Evolutionary conservation across 2,329 filamentous ascomycete genomes (phyloP), one percentile per base, ranked within the genome.

Genomic region (Colletotrichum nymphaeae): DNA sequence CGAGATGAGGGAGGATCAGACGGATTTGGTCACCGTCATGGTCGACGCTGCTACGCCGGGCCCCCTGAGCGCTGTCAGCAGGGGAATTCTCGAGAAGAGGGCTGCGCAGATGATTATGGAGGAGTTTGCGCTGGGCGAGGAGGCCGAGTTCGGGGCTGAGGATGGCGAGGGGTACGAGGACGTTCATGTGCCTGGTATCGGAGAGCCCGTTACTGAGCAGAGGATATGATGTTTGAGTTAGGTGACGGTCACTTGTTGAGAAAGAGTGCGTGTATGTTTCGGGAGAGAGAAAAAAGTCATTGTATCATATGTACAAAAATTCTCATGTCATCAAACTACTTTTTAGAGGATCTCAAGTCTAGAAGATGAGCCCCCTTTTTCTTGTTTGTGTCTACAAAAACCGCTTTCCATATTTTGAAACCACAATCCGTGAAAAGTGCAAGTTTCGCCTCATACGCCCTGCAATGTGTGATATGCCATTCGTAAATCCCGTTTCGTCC

Each of bases 111-210:
- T 85, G 65, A 81, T 79, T 7, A 85, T 85, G 42, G 80, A 81
- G 35, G 84, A 86, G 69, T 87, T 91, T 76, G 83, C 84, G 16
- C 78, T 89, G 42, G 87, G 86, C 9, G 81, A 85, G 4, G 82
- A 83, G 42, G 77, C 79, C 16, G 79, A 84, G 68, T 77, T 79
- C 57, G 63, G 49, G n/a, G 9, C 55, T 60, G 76, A 85, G 7
- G 83, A 85, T 68, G 81, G 79, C 32, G 74, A 81, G 24, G 35
- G n/a, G 26, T 81, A 84, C 76, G 83, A 84, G 77, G 72, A 84
- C 63, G 83, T 84, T 49, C 80, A 83, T 59, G 32, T 62, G 8
- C 84, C 85, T 76, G 82, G 79, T 30, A 79, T 83, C 67, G 79
- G 78, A 72, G 73, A 76, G 30, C 60, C 73, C 58, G 60, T 57